Evolutionary conservation across 192 early-diverging fungal species (phyloP).

Genomic region (Umbelopsis sp.): DNA sequence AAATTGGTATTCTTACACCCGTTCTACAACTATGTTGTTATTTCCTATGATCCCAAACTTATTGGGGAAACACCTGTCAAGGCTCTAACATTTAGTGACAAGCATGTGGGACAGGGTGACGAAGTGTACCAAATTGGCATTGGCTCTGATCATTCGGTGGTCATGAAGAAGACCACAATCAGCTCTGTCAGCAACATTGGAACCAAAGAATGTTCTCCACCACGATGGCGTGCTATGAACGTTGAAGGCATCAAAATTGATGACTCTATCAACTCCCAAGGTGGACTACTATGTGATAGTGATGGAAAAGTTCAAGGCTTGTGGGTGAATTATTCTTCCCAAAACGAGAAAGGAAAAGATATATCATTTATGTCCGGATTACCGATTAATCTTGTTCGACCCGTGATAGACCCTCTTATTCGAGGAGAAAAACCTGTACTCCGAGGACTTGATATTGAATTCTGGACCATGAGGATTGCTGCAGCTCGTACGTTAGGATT

Average conservation of each 20-base stretch:
- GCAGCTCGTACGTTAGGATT: constrained; percentile 64
- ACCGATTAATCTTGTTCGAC: constrained; percentile 48
- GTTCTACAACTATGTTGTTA: constrained; percentile 82
- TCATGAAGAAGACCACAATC: constrained; percentile 65
- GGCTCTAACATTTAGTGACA: constrained; percentile 58
- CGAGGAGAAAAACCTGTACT: constrained; percentile 51
- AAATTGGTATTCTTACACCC: constrained; percentile 84
- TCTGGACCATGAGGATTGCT: constrained; percentile 60
- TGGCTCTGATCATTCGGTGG: constrained; percentile 50
- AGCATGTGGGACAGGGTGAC: constrained; percentile 67
- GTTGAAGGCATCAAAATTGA: constrained; percentile 68
- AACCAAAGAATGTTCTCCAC: constrained; percentile 69
- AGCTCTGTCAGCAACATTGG: constrained; percentile 63
- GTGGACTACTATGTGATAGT: constrained; percentile 63
- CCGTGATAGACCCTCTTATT: constrained; percentile 52
- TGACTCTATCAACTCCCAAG: constrained; percentile 65
- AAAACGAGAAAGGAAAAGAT: constrained; percentile 67
- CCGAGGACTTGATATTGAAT: constrained; percentile 62
- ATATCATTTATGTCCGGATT: constrained; percentile 63
- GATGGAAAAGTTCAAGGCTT: constrained; percentile 62
- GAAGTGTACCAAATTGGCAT: constrained; percentile 56
- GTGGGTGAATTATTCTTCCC: constrained; percentile 74
- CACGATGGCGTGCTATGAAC: constrained; percentile 60
- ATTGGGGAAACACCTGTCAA: constrained; percentile 77
- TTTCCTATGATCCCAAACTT: constrained; percentile 77